Evolutionary conservation across 116 monocot species (phyloP), one percentile per base, ranked within the genome.

Genomic region (Thalassia testudinum): DNA sequence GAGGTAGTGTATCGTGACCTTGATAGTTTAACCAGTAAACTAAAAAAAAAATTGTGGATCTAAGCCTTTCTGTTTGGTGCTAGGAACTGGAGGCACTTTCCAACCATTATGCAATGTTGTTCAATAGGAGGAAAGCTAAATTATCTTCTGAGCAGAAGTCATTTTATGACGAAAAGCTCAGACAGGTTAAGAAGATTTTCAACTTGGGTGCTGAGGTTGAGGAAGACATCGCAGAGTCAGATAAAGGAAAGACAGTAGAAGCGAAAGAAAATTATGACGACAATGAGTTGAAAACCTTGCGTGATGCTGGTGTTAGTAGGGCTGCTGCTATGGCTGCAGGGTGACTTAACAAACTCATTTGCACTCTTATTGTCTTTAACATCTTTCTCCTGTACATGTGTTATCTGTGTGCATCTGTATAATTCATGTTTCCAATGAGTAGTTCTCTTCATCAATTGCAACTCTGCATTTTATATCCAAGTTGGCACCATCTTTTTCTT

Each of bases 311-410:
- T 54, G 71, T 93, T 50, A 83, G 56, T 51, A 93, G 71, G 71
- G 93, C 83, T 73, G 93, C 87, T 66, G 84, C 83, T 48, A 66
- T 87, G 77, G 78, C 93, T 73, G 61, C 84, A 43, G 93, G 93
- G 93, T 92, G 78, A 74, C 10, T 34, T 10, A 34, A 5, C 10
- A 34, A 34, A 34, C 30, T 34, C 30, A 34, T 34, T 34, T 10
- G 10, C 30, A 5, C 30, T 34, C 10, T 10, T 5, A 10, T 34
- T 34, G 6, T 34, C 30, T 34, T 34, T 34, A 5, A 34, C 30
- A 10, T 34, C 30, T 34, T 34, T 34, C 30, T 34, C 30, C 10
- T 10, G n/a, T n/a, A n/a, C n/a, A n/a, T n/a, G n/a, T n/a, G n/a
- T n/a, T n/a, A n/a, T n/a, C n/a, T n/a, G n/a, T n/a, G n/a, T n/a